Conservation (phyloP, 345 rosid genomes). For the Lenwebbia sp. region DNA sequence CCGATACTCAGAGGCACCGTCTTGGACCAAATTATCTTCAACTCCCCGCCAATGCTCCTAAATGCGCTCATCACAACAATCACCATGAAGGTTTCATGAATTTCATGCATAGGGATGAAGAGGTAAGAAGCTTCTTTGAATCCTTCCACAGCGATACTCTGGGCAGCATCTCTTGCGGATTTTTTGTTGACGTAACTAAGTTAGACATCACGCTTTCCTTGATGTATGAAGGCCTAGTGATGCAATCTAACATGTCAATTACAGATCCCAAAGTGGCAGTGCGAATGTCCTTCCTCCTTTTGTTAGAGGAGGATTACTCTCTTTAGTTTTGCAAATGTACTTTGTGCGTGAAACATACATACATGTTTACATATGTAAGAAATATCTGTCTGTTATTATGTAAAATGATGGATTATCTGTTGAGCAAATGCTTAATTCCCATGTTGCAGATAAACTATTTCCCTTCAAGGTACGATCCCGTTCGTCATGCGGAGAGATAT, state of each 20-base stretch:
- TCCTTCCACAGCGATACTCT: background rate
- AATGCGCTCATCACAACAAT: conserved; percentile 89
- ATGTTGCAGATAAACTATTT: conserved; percentile 66
- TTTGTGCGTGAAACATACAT: background rate
- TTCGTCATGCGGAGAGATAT: conserved; percentile 56
- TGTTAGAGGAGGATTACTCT: background rate
- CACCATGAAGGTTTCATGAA: conserved; percentile 95
- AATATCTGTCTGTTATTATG: background rate
- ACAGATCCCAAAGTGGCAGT: background rate
- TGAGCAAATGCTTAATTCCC: background rate
- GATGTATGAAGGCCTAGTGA: background rate
- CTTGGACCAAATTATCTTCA: conserved; percentile 97
- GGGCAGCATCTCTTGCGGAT: background rate
- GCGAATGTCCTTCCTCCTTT: background rate
- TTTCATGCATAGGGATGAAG: conserved; percentile 91
- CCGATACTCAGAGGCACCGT: conserved; percentile 98
- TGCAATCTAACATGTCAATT: background rate
- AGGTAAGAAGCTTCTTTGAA: conserved; percentile 26
- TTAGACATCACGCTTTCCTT: background rate
- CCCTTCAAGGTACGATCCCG: conserved; percentile 74
- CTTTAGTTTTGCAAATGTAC: background rate
- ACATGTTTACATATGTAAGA: background rate
- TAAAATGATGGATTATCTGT: background rate
- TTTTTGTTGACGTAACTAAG: background rate
- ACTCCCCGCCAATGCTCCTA: conserved; percentile 90